Conservation (phyloP, 2,329 filamentous ascomycete species). For the Phymatotrichopsis omnivora region DNA sequence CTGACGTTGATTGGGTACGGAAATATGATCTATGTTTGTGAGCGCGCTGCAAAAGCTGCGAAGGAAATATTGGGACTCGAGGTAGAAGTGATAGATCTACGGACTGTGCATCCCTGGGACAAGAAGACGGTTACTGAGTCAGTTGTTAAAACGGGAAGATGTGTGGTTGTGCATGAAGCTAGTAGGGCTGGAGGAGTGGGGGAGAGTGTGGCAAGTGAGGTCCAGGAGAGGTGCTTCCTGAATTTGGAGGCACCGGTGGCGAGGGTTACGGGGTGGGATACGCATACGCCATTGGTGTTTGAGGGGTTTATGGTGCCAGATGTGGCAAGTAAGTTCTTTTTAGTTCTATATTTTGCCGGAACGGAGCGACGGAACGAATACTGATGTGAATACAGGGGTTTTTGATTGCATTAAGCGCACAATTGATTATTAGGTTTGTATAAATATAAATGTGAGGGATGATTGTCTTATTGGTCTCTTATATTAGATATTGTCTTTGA, state of each 20-base stretch:
- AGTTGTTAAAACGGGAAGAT: slow-evolving; percentile 75
- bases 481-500: no score
- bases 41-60: slow-evolving; percentile 62
- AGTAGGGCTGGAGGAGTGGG: slow-evolving; percentile 86
- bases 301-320: slow-evolving; percentile 78
- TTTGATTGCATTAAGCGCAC: slow-evolving; percentile 61
- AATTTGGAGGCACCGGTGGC: slow-evolving; percentile 75
- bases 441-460: not conserved
- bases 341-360: slow-evolving; percentile 3
- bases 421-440: slow-evolving; percentile 48
- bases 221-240: slow-evolving; percentile 80
- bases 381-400: slow-evolving; percentile 44
- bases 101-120: slow-evolving; percentile 89
- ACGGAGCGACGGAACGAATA: slow-evolving; percentile 2
- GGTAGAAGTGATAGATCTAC: slow-evolving; percentile 75
- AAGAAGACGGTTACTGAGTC: slow-evolving; percentile 68
- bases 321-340: slow-evolving; percentile 62
- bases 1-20: slow-evolving; percentile 82
- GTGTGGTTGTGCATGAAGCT: slow-evolving; percentile 81
- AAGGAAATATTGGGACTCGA: slow-evolving; percentile 65
- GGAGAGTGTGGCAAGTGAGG: slow-evolving; percentile 76
- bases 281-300: slow-evolving; percentile 67
- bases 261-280: slow-evolving; percentile 81
- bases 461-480: no score
- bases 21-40: slow-evolving; percentile 77